These are phyloP conservation scores for Tulasnella sp. DNA, from an alignment of 768 basidiomycete genomes.

Conservation along the genomic window DNA sequence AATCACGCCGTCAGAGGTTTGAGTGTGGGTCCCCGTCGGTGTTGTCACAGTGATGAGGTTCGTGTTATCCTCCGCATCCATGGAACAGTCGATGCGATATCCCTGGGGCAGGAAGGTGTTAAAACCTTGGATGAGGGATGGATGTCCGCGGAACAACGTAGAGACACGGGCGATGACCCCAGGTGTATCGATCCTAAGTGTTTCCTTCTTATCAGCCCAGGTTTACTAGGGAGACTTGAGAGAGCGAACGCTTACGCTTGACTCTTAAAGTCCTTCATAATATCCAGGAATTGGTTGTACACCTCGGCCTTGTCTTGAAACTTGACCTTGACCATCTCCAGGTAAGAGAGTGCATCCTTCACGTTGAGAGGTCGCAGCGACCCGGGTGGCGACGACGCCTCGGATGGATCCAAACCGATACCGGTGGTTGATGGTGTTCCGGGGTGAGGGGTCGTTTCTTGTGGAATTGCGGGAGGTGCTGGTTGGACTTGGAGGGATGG, in stretches of 20 bases:
- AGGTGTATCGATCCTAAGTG: conserved; percentile 83
- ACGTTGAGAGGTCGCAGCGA: conserved; percentile 15
- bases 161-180: conserved; percentile 95
- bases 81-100: conserved; percentile 69
- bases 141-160: conserved; percentile 82
- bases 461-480: neutral
- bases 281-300: conserved; percentile 24
- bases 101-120: conserved; percentile 94
- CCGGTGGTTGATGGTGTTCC: conserved; percentile 9
- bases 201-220: neutral
- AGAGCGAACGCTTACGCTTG: conserved; percentile 52
- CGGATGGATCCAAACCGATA: conserved; percentile 1
- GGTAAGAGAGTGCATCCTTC: conserved; percentile 26
- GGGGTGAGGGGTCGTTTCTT: neutral
- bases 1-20: conserved; percentile 19
- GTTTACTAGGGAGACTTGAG: neutral
- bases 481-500: no score
- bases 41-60: conserved; percentile 32
- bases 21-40: conserved; percentile 27
- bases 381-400: conserved; percentile 12
- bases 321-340: conserved; percentile 28
- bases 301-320: conserved; percentile 23
- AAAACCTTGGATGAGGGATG: conserved; percentile 89
- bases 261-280: conserved; percentile 92
- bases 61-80: conserved; percentile 32